phyloP scores from a whole-genome alignment of 2,329 filamentous ascomycete species.

The Grosmannia huntii region DNA sequence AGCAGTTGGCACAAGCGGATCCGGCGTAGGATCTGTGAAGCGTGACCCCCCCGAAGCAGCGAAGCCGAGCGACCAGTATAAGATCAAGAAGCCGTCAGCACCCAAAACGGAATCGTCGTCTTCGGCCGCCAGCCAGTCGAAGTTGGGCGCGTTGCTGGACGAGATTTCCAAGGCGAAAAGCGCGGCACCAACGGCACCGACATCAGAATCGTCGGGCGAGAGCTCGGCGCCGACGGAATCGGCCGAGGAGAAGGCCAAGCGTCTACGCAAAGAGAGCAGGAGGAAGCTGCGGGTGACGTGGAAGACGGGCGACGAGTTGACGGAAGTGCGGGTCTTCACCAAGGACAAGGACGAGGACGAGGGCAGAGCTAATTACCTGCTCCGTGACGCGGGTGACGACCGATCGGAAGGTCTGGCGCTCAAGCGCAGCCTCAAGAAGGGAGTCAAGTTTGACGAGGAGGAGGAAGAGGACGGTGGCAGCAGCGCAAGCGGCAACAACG shows the following conservation, averaged over 20 bases:
- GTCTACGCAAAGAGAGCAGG: conserved; percentile 59
- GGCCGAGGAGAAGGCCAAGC: conserved; percentile 51
- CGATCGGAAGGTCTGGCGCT: conserved; percentile 60
- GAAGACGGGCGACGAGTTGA: conserved; percentile 54
- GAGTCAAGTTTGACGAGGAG: conserved; percentile 3
- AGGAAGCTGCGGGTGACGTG: conserved; percentile 59
- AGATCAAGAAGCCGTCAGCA: conserved; percentile 14
- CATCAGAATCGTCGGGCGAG: conserved; percentile 30
- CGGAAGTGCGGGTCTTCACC: conserved; percentile 55
- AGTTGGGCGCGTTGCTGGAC: conserved; percentile 41
- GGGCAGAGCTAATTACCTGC: conserved; percentile 53
- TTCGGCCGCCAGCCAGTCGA: conserved; percentile 24
- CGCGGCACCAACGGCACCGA: conserved; percentile 22
- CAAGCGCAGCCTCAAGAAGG: conserved; percentile 39
- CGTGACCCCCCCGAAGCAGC: background rate
- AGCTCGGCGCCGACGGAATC: conserved; percentile 41
- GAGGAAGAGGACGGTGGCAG: conserved; percentile 36
- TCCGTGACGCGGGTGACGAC: conserved; percentile 60
- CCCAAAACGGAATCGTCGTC: conserved; percentile 20
- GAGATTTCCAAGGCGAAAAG: conserved; percentile 40
- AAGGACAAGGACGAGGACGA: conserved; percentile 64
- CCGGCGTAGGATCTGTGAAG: background rate
- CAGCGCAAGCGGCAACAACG: background rate
- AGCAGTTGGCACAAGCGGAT: conserved; percentile 10
- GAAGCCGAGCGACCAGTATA: conserved; percentile 1